Evolutionary conservation across 345 rosid species (phyloP).

Genomic region (Limnanthes douglasii): DNA sequence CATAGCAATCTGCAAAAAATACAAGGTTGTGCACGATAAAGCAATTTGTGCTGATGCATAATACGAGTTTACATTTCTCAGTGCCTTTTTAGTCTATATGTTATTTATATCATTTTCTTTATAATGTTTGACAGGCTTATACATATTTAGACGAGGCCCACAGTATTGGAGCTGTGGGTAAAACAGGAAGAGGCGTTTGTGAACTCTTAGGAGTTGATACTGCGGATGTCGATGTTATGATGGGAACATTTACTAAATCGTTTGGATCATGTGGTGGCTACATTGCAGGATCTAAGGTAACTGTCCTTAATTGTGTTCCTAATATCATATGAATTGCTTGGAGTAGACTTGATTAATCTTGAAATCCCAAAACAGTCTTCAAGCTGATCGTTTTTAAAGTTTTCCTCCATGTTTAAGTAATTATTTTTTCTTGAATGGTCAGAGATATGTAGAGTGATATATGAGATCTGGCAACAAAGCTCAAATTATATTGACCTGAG

Average conservation of each 20-base stretch:
- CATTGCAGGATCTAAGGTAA: constrained; percentile 91
- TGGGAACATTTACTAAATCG: constrained; percentile 99
- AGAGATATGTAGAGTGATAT: too few relatives aligned
- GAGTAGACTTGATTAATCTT: too few relatives aligned
- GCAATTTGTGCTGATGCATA: not conserved
- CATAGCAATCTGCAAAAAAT: constrained; percentile 78
- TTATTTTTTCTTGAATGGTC: too few relatives aligned
- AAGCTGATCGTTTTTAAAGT: too few relatives aligned
- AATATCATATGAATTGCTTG: too few relatives aligned
- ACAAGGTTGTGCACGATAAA: constrained; percentile 38
- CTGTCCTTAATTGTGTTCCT: not conserved
- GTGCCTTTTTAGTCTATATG: not conserved
- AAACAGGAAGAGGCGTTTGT: constrained; percentile 90
- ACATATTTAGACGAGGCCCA: constrained; percentile 93
- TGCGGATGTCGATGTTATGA: constrained; percentile 89
- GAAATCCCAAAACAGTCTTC: too few relatives aligned
- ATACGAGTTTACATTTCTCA: not conserved
- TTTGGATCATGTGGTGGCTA: constrained; percentile 98
- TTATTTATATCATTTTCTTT: not conserved
- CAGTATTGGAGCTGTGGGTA: constrained; percentile 95
- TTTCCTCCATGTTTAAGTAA: too few relatives aligned
- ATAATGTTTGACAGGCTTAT: constrained; percentile 40
- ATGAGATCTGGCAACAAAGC: too few relatives aligned
- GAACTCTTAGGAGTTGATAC: constrained; percentile 90
- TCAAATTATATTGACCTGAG: too few relatives aligned